Percentiles rank a stretch among this genome's conserved stretches.
Conservation (phyloP, 2,329 filamentous ascomycete species). For the Penicillium carneum region DNA sequence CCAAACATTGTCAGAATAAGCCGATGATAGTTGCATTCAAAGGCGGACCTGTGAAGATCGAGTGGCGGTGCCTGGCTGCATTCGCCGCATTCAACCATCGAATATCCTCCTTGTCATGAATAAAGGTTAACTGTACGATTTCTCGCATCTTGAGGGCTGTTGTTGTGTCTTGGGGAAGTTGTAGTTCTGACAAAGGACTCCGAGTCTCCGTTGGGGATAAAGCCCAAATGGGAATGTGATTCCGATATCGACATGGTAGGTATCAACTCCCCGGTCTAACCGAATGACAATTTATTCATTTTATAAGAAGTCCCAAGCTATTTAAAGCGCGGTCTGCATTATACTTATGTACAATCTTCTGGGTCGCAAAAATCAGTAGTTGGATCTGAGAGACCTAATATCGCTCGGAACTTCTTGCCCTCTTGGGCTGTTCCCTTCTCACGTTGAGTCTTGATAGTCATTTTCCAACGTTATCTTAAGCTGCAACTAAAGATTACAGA, state of each 20-base stretch:
- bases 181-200: background rate
- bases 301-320: too few relatives aligned
- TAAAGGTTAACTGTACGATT: slow-evolving; percentile 16
- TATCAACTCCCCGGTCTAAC: too few relatives aligned
- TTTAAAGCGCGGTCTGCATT: background rate
- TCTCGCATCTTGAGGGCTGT: background rate
- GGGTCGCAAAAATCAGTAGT: too few relatives aligned
- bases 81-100: slow-evolving; percentile 25
- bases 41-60: slow-evolving; percentile 25
- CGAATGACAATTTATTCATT: background rate
- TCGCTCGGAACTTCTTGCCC: slow-evolving; percentile 3
- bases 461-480: too few relatives aligned
- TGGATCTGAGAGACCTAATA: background rate
- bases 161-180: background rate
- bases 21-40: background rate
- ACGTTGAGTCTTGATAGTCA: background rate
- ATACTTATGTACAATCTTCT: too few relatives aligned
- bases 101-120: slow-evolving; percentile 22
- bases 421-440: background rate
- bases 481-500: background rate
- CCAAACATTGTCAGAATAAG: background rate
- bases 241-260: background rate
- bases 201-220: background rate
- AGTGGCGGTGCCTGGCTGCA: slow-evolving; percentile 25
- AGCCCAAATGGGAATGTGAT: slow-evolving; percentile 6